phyloP scores from a whole-genome alignment of 441 rosid species.

The Eutrema salsugineum region DNA sequence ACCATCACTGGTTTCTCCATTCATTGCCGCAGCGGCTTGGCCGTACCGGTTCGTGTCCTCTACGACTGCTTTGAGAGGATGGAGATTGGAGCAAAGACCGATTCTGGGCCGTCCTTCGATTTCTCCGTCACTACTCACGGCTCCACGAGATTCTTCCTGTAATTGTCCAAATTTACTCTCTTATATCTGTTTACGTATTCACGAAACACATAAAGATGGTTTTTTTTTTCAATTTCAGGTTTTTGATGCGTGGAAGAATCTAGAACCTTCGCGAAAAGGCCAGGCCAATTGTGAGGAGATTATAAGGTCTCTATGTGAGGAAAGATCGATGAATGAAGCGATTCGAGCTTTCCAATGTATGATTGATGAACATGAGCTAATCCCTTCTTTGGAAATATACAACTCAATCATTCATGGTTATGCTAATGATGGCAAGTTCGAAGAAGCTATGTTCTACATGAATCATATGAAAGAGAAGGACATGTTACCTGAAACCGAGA shows the following conservation, averaged over 20 bases:
- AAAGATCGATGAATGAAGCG: constrained; percentile 49
- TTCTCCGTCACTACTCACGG: constrained; percentile 49
- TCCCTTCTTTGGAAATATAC: constrained; percentile 46
- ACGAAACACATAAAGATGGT: not conserved
- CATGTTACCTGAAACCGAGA: constrained; percentile 38
- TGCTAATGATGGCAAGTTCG: constrained; percentile 46
- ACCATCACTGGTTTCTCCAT: constrained; percentile 34
- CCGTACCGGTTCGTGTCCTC: constrained; percentile 42
- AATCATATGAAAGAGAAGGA: constrained; percentile 44
- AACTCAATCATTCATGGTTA: constrained; percentile 56
- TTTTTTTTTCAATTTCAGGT: constrained; percentile 34
- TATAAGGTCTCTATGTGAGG: constrained; percentile 46
- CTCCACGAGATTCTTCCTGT: constrained; percentile 55
- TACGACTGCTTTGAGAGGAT: constrained; percentile 50
- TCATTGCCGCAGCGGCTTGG: constrained; percentile 40
- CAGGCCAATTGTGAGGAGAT: constrained; percentile 55
- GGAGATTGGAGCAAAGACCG: constrained; percentile 66
- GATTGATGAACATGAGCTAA: constrained; percentile 38
- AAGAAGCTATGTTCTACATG: constrained; percentile 46
- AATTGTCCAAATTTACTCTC: not conserved
- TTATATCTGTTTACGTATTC: not conserved
- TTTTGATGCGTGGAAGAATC: constrained; percentile 60
- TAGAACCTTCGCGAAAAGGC: constrained; percentile 43
- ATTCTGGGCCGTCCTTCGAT: constrained; percentile 58
- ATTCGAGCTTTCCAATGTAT: constrained; percentile 42